Base-by-base conservation (phyloP, 352 stramenopile species). In the Phytophthora fragariaefolia region DNA sequence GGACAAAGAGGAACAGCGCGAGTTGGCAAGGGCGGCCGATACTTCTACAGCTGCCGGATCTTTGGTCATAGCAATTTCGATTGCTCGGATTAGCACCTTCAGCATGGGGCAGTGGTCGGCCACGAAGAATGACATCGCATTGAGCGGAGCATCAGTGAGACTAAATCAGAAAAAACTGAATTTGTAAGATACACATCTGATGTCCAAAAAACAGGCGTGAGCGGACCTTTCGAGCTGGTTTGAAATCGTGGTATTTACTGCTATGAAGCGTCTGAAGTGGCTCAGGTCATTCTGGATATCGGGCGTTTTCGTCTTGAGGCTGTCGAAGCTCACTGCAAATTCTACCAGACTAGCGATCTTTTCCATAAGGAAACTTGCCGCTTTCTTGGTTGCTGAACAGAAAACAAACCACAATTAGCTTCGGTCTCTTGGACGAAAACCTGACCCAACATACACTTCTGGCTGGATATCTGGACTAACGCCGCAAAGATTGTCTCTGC, bases 281-380 rank as follows among this genome's bases (percentile, higher is more conserved):
- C 81, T 90, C 43, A 90, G 60, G 52, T 90, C 81, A 58, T 90
- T 90, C 65, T 90, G 81, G 34, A 90, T 70, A 18, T 81, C 70
- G 20, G 81, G 77, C 22, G 73, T 87, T 28, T 72, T 75, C 18
- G 75, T 57, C 63, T 90, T 90, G 32, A 83, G 58, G 45, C 65
- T 77, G 58, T 90, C 81, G 38, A 90, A 90, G 49, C 55, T 70
- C 15, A 90, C 69, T 12, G 73, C 76, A 42, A 84, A 88, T 47
- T 85, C 79, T 18, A 88, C 62, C 7, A 90, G 32, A 54, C 80
- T 80, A 4, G 79, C 77, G 26, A 88, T 74, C 54, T 82, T 88
- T 32, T 83, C 77, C 64, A 82, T 80, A 5, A 83, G 64, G 38
- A 71, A 74, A 48, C 51, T 72, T 49, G 72, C 67, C 32, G 76